A percentile compares a stretch with the other conserved stretches of the same genome.
Conservation (phyloP, 2,329 filamentous ascomycete genomes). For the Colletotrichum liaoningense region DNA sequence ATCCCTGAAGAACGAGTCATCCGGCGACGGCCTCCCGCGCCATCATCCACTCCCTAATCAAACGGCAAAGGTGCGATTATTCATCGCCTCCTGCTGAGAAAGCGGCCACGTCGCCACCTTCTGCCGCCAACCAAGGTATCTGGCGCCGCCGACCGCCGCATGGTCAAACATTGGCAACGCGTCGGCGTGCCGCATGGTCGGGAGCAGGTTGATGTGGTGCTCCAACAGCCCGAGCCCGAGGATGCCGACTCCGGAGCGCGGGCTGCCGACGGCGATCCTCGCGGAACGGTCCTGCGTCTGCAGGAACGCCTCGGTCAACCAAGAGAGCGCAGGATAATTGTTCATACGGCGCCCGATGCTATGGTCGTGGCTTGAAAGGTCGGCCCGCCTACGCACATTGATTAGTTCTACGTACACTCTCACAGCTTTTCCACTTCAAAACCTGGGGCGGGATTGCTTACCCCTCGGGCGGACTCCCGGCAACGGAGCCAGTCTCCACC, state of each 20-base stretch:
- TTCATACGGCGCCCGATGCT: slow-evolving; percentile 19
- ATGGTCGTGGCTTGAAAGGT: slow-evolving; percentile 40
- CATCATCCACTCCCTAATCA: slow-evolving; percentile 3
- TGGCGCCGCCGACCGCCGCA: background rate
- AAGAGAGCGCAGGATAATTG: background rate
- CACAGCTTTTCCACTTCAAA: background rate
- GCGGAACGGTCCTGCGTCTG: slow-evolving; percentile 41
- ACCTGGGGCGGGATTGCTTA: slow-evolving; percentile 2
- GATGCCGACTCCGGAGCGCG: slow-evolving; percentile 41
- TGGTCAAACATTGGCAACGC: slow-evolving; percentile 42
- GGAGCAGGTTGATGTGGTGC: slow-evolving; percentile 43
- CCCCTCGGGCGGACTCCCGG: background rate
- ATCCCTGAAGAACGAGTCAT: slow-evolving; percentile 23
- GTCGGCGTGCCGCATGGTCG: slow-evolving; percentile 41
- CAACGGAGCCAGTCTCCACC: slow-evolving; percentile 29
- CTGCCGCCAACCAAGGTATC: slow-evolving; percentile 41
- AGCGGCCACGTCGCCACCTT: slow-evolving; percentile 48
- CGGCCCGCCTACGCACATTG: slow-evolving; percentile 4
- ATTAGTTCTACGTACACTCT: background rate
- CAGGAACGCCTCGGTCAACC: slow-evolving; percentile 29
- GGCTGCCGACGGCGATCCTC: slow-evolving; percentile 42
- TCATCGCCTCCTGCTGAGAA: slow-evolving; percentile 38
- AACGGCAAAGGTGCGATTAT: slow-evolving; percentile 19
- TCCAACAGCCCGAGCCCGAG: slow-evolving; percentile 43
- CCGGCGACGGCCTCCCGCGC: background rate